Evolutionary conservation across 768 basidiomycete species (phyloP).

Genomic region (Mycena crocata): DNA sequence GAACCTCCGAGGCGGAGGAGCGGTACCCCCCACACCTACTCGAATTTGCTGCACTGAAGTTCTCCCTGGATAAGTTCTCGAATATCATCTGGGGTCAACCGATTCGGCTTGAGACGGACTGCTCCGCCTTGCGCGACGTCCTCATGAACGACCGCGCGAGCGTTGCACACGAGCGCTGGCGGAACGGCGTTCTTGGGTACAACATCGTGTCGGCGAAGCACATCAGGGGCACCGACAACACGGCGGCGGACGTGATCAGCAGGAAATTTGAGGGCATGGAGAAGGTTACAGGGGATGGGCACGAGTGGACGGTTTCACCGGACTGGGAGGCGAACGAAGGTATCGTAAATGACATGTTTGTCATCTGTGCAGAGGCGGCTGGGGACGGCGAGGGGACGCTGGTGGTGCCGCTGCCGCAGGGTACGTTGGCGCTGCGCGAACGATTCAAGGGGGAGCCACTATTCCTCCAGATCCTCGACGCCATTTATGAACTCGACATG

Average conservation of each 20-base stretch:
- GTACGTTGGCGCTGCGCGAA: not conserved
- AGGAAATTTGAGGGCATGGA: not conserved
- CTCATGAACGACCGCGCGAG: not conserved
- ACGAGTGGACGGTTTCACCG: not conserved
- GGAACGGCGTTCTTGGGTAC: not conserved
- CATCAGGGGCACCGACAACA: not conserved
- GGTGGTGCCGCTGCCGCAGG: not conserved
- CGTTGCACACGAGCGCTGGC: not conserved
- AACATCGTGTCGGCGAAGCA: not conserved
- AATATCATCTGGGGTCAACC: not conserved
- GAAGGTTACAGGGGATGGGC: not conserved
- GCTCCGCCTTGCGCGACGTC: not conserved
- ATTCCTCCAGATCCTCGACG: not conserved
- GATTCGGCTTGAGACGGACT: not conserved
- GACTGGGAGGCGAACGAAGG: slow-evolving; percentile 5
- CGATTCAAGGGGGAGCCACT: not conserved
- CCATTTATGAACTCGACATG: not conserved
- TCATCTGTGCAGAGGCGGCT: not conserved
- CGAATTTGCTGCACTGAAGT: no score
- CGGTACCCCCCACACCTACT: slow-evolving; percentile 44
- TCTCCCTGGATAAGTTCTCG: not conserved
- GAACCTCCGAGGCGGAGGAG: slow-evolving; percentile 43
- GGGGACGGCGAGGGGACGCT: not conserved
- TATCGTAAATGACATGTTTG: not conserved
- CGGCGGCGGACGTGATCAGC: not conserved